phyloP scores from a whole-genome alignment of 164 flowering plant species.

The Magnolia kwangsiensis region DNA sequence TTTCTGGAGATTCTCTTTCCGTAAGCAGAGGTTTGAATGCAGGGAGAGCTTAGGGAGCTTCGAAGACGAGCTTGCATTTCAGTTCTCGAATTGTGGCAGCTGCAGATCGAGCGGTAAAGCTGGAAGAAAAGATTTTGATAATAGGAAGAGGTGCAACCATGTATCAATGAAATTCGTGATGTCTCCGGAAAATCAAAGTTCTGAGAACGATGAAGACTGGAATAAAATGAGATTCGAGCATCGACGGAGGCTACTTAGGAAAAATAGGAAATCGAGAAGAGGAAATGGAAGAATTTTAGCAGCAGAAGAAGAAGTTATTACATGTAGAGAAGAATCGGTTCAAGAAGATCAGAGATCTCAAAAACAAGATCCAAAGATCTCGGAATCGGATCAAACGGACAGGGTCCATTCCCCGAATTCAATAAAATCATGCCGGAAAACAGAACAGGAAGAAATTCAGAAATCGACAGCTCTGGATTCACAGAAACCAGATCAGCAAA shows the following conservation, averaged over 20 bases:
- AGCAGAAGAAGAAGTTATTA: slow-evolving; percentile 10
- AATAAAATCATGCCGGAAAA: background rate
- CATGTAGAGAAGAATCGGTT: slow-evolving; percentile 6
- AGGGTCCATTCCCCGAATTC: background rate
- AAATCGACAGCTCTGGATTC: background rate
- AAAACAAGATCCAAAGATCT: slow-evolving; percentile 2
- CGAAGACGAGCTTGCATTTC: slow-evolving; percentile 25
- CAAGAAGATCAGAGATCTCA: background rate
- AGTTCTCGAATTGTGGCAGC: slow-evolving; percentile 24
- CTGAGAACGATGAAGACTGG: slow-evolving; percentile 9
- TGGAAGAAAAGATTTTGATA: slow-evolving; percentile 5
- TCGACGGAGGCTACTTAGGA: slow-evolving; percentile 17
- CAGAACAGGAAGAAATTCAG: background rate
- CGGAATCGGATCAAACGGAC: background rate
- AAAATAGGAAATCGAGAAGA: slow-evolving; percentile 12
- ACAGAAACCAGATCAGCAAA: slow-evolving; percentile 5
- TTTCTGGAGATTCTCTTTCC: slow-evolving; percentile 50
- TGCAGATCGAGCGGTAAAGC: slow-evolving; percentile 17
- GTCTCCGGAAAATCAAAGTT: background rate
- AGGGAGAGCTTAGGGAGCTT: slow-evolving; percentile 14
- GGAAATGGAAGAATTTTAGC: background rate
- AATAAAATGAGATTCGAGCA: slow-evolving; percentile 10
- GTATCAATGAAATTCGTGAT: slow-evolving; percentile 4
- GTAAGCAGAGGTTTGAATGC: slow-evolving; percentile 30
- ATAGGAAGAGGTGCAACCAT: slow-evolving; percentile 12